Evolutionary conservation across 2,329 filamentous ascomycete species (phyloP).

Genomic region (Tothia fuscella): DNA sequence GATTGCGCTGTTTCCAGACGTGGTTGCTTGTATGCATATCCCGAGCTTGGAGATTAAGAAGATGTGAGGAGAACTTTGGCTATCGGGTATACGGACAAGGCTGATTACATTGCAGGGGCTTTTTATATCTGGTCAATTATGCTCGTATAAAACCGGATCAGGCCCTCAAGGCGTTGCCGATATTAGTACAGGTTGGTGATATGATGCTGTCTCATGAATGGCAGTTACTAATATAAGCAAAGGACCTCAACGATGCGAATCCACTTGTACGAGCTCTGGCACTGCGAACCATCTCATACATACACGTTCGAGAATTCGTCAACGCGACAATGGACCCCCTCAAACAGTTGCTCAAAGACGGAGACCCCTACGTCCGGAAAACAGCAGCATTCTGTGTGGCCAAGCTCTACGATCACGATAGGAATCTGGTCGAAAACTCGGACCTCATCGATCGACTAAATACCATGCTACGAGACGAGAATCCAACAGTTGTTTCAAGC

Average conservation of each 20-base stretch:
- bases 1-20: constrained; percentile 91
- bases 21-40: constrained; percentile 91
- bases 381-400: constrained; percentile 93
- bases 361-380: constrained; percentile 93
- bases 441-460: constrained; percentile 90
- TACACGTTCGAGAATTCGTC: constrained; percentile 92
- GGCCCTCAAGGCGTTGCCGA: constrained; percentile 82
- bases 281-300: constrained; percentile 90
- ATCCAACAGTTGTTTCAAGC: constrained; percentile 92
- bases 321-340: constrained; percentile 78
- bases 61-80: constrained; percentile 52
- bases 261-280: constrained; percentile 86
- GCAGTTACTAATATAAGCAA: constrained; percentile 10
- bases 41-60: constrained; percentile 97
- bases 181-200: constrained; percentile 62
- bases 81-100: background rate
- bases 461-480: constrained; percentile 81
- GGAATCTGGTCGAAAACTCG: constrained; percentile 75
- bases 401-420: constrained; percentile 95
- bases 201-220: background rate
- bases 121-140: constrained; percentile 95
- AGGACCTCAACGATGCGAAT: constrained; percentile 92
- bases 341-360: constrained; percentile 70
- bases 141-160: constrained; percentile 88
- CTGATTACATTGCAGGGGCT: constrained; percentile 57